Evolutionary conservation across 1,139 yeast species (phyloP).

Genomic region (Diutina pseudorugosa): DNA sequence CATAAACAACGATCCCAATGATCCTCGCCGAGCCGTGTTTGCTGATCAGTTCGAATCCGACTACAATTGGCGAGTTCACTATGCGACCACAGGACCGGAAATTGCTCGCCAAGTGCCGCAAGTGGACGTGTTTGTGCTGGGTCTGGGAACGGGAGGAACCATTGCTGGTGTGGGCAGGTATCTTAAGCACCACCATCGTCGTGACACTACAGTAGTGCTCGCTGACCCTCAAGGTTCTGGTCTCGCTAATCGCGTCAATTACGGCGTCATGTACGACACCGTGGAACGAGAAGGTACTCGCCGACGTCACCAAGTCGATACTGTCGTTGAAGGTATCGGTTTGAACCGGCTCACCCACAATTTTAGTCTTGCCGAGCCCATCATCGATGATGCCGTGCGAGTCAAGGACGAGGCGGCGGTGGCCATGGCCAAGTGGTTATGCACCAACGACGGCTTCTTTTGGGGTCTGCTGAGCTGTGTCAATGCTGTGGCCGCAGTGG

Average conservation of each 20-base stretch:
- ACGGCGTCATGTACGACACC: constrained; percentile 85
- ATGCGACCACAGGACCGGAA: constrained; percentile 81
- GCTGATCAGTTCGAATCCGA: constrained; percentile 96
- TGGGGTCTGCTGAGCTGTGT: constrained; percentile 89
- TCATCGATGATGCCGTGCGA: constrained; percentile 67
- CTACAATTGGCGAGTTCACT: constrained; percentile 80
- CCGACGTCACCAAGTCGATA: constrained; percentile 92
- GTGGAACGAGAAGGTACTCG: constrained; percentile 90
- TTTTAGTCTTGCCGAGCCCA: constrained; percentile 56
- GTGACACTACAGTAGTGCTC: constrained; percentile 32
- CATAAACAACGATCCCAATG: constrained; percentile 31
- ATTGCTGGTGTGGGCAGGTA: constrained; percentile 77
- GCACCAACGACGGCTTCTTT: constrained; percentile 77
- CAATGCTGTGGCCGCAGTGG: constrained; percentile 82
- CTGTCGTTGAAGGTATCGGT: constrained; percentile 89
- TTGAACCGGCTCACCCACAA: constrained; percentile 77
- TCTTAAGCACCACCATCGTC: constrained; percentile 39
- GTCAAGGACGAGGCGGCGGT: constrained; percentile 74
- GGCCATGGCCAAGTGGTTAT: constrained; percentile 76
- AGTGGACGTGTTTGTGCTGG: constrained; percentile 72
- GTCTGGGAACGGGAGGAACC: constrained; percentile 68
- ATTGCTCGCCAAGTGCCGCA: constrained; percentile 57
- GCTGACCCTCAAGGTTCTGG: constrained; percentile 98
- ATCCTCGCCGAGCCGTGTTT: constrained; percentile 49
- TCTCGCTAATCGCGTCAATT: constrained; percentile 68